A percentile compares a stretch with the other conserved stretches of the same genome.
Conservation (phyloP, 2,329 filamentous ascomycete species). For the Claviceps africana region DNA sequence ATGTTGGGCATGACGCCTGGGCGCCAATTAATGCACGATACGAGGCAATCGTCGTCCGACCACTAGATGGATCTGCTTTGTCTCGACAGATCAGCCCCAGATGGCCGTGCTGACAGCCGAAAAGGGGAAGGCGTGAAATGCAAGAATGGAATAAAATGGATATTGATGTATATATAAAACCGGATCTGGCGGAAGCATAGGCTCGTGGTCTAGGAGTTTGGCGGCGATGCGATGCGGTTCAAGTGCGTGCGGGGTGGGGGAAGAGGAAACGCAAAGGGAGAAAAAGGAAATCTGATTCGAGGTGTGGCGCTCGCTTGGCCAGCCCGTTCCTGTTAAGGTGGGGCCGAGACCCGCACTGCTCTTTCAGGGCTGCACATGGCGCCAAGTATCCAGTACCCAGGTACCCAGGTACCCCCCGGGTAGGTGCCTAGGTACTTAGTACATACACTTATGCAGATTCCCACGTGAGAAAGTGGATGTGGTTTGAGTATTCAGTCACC, state of each 20-base stretch:
- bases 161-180: too few relatives aligned
- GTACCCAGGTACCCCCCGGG: too few relatives aligned
- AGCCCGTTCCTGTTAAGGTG: neutral
- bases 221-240: neutral
- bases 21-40: too few relatives aligned
- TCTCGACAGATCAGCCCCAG: neutral
- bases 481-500: too few relatives aligned
- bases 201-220: neutral
- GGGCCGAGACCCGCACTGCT: too few relatives aligned
- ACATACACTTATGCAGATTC: too few relatives aligned
- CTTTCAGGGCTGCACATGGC: too few relatives aligned
- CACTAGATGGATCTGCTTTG: too few relatives aligned
- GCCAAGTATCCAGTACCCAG: too few relatives aligned
- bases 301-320: neutral
- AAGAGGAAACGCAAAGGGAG: neutral
- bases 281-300: neutral
- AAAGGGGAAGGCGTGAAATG: neutral
- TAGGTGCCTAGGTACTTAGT: too few relatives aligned
- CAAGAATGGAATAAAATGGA: neutral
- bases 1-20: constrained; percentile 24
- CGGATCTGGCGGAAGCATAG: neutral
- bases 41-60: too few relatives aligned
- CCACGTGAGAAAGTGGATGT: too few relatives aligned
- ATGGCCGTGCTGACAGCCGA: neutral
- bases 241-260: neutral